These are phyloP conservation scores for Gyromitra esculenta DNA, from an alignment of 2,329 filamentous ascomycete species.

Conservation along the genomic window DNA sequence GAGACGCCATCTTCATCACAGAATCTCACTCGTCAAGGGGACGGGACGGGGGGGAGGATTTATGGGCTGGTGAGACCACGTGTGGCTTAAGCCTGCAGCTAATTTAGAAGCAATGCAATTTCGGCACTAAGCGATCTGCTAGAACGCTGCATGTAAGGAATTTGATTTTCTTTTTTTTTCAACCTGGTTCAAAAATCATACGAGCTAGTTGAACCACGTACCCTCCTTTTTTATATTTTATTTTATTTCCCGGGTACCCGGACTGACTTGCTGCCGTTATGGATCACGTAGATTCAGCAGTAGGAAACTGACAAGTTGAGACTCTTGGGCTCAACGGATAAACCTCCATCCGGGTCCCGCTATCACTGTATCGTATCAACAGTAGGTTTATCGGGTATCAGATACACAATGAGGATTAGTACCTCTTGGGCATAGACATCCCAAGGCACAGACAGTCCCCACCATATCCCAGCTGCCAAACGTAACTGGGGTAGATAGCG, in stretches of 20 bases:
- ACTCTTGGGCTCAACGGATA: not conserved
- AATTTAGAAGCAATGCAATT: not conserved
- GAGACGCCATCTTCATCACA: conserved; percentile 15
- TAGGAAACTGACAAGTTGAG: not conserved
- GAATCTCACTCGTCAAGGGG: conserved; percentile 30
- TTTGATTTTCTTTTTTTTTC: not conserved
- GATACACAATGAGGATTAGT: not conserved
- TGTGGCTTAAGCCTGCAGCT: conserved; percentile 6
- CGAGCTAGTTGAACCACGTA: conserved; percentile 14
- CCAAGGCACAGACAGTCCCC: not conserved
- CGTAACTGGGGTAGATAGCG: not conserved
- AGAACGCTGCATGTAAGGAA: not conserved
- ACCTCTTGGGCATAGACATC: not conserved
- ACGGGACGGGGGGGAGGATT: not conserved
- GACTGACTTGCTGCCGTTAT: conserved; percentile 8
- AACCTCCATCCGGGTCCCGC: not conserved
- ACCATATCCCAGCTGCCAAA: not conserved
- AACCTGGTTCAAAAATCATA: not conserved
- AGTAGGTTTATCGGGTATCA: not conserved
- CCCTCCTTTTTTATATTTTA: not conserved
- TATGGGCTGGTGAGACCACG: conserved; percentile 4
- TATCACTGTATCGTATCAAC: not conserved
- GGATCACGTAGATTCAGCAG: not conserved
- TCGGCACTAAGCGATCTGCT: not conserved
- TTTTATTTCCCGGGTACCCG: not conserved